Evolutionary conservation across 1,284 basidiomycete species (phyloP).

Genomic region (Ceratobasidium sp.): DNA sequence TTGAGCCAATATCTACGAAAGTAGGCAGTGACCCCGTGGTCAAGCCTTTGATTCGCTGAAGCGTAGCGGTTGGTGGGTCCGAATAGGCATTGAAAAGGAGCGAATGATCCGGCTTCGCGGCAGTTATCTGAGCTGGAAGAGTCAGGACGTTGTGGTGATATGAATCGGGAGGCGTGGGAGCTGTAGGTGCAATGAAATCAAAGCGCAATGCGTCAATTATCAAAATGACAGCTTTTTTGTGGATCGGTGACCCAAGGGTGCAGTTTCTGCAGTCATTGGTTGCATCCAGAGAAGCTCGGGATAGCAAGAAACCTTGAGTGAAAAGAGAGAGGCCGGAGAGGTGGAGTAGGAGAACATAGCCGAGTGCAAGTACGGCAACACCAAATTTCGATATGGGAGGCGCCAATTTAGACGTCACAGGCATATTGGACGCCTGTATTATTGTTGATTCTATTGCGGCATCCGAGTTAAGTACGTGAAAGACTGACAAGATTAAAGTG

Average conservation of each 20-base stretch:
- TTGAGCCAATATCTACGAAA: constrained; percentile 91
- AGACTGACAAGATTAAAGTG: too few species aligned
- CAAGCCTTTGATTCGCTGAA: constrained; percentile 94
- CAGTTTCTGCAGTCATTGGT: constrained; percentile 59
- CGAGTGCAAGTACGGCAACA: constrained; percentile 36
- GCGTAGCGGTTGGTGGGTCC: constrained; percentile 94
- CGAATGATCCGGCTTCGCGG: constrained; percentile 67
- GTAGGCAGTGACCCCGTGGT: constrained; percentile 97
- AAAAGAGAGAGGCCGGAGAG: constrained; percentile 66
- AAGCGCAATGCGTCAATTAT: constrained; percentile 94
- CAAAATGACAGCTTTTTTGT: constrained; percentile 81
- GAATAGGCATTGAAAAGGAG: constrained; percentile 89
- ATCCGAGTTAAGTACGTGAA: too few species aligned
- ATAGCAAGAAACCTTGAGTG: constrained; percentile 87
- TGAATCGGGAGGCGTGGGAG: constrained; percentile 64
- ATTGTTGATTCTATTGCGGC: not conserved
- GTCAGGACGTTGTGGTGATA: constrained; percentile 85
- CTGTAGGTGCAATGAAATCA: constrained; percentile 86
- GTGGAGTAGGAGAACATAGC: constrained; percentile 49
- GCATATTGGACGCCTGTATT: not conserved
- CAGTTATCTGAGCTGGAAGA: constrained; percentile 75
- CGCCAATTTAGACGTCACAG: not conserved
- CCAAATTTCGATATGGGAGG: constrained; percentile 5
- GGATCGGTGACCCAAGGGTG: constrained; percentile 62
- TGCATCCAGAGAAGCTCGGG: constrained; percentile 76